Conservation (phyloP, 805 yeast species). For the Candida hungchunana region DNA sequence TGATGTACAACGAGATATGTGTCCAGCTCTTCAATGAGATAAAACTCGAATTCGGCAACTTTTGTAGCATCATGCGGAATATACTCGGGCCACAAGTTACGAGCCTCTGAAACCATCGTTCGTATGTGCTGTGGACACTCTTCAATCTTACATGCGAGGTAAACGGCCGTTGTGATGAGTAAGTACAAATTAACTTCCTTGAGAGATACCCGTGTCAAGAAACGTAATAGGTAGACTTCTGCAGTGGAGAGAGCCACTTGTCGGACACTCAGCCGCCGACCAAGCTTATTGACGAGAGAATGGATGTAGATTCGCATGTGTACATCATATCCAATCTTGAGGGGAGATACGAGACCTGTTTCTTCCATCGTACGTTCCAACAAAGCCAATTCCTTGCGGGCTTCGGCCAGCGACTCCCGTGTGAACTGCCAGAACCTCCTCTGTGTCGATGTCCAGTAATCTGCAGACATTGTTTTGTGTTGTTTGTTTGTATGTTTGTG, state of each 20-base stretch:
- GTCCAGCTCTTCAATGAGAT: slow-evolving; percentile 82
- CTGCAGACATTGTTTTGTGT: slow-evolving; percentile 57
- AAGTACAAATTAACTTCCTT: slow-evolving; percentile 81
- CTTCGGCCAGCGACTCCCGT: slow-evolving; percentile 48
- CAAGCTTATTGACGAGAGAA: slow-evolving; percentile 67
- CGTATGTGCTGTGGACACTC: slow-evolving; percentile 94
- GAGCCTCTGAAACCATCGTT: slow-evolving; percentile 75
- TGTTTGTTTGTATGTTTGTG: background rate
- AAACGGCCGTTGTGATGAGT: slow-evolving; percentile 78
- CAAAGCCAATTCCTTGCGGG: slow-evolving; percentile 38
- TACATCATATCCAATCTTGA: slow-evolving; percentile 34
- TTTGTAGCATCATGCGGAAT: slow-evolving; percentile 89
- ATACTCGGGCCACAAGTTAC: slow-evolving; percentile 91
- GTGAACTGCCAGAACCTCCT: slow-evolving; percentile 77
- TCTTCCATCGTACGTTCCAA: slow-evolving; percentile 37
- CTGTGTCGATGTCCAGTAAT: slow-evolving; percentile 85
- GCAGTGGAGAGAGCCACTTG: slow-evolving; percentile 88
- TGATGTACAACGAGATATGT: slow-evolving; percentile 69
- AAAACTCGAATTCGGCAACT: slow-evolving; percentile 93
- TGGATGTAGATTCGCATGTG: slow-evolving; percentile 80
- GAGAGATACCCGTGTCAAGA: slow-evolving; percentile 64
- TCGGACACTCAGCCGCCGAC: slow-evolving; percentile 70
- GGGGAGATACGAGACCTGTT: slow-evolving; percentile 37
- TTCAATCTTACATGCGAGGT: slow-evolving; percentile 89
- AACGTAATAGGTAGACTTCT: slow-evolving; percentile 77